Evolutionary conservation across 2,329 filamentous ascomycete species (phyloP), one percentile per base, ranked within the genome.

Genomic region (Penicillium decumbens): DNA sequence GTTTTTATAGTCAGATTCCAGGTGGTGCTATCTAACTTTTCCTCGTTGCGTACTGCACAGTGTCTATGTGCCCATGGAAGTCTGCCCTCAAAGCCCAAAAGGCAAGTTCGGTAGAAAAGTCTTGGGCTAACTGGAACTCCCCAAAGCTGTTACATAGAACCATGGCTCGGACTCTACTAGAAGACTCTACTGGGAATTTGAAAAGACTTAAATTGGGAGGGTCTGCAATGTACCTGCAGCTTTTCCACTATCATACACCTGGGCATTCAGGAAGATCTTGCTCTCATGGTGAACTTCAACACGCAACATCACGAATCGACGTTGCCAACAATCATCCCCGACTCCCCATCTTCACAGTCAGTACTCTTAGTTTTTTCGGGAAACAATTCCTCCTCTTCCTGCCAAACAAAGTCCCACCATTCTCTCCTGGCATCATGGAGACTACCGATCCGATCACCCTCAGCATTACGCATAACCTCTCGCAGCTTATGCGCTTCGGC

Each of bases 401-500:
- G 46, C 59, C 58, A 61, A 8, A 61, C 54, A 49, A 54, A 60
- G 33, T 63, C 54, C 58, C 58, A 63, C 56, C 55, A 61, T 1
- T 54, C 49, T 40, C 53, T 47, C 9, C 49, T 50, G 40, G 51
- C 41, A 6, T 51, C 56, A 10, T 41, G 24, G 20, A 60, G 41
- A 6, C 51, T 51, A 4, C 30, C 32, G 27, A 58, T 63, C 2
- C 45, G 49, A 45, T 58, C 54, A 15, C 33, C 43, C 5, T 10
- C 41, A 7, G 49, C 42, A 25, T 25, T 13, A 8, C 49, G 49
- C 51, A 56, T 57, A 1, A 51, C 40, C 43, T 60, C 59, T 13
- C 47, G 43, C 9, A 43, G 28, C 18, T 41, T 44, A 8, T 42
- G 32, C n/a, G 45, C 35, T 23, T 43, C 39, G 41, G 43, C 41